Conservation (phyloP, 768 basidiomycete genomes). For the Leccinum variicolor region DNA sequence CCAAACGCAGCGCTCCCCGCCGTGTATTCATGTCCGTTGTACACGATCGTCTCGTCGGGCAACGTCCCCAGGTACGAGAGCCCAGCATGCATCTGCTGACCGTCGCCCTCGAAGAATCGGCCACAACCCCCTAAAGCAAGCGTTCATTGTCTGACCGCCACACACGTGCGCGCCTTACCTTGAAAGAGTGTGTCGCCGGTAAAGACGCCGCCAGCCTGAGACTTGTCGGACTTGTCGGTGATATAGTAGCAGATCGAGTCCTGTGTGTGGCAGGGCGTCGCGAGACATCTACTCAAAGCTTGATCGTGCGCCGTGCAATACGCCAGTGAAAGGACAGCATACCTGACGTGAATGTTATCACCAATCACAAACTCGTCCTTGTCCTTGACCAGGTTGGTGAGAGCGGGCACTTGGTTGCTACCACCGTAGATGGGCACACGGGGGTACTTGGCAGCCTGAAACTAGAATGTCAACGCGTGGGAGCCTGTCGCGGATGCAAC, state of each 20-base stretch:
- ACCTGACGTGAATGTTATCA: constrained; percentile 59
- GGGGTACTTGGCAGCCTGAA: constrained; percentile 43
- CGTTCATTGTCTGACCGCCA: background rate
- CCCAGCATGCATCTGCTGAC: constrained; percentile 76
- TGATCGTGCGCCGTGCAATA: constrained; percentile 1
- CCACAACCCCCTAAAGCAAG: constrained; percentile 71
- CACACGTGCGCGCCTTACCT: constrained; percentile 18
- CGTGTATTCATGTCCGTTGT: constrained; percentile 94
- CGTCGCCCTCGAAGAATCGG: constrained; percentile 89
- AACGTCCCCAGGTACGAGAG: constrained; percentile 64
- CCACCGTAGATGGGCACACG: constrained; percentile 72
- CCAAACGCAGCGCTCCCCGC: constrained; percentile 70
- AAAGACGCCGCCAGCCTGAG: constrained; percentile 75
- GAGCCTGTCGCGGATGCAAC: background rate
- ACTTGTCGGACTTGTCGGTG: constrained; percentile 43
- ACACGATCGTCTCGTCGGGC: constrained; percentile 77
- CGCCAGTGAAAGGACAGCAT: constrained; percentile 10
- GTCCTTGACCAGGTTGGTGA: constrained; percentile 77
- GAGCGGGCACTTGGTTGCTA: constrained; percentile 59
- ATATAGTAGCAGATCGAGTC: constrained; percentile 93
- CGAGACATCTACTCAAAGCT: constrained; percentile 55
- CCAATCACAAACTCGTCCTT: constrained; percentile 77
- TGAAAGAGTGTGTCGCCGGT: constrained; percentile 93
- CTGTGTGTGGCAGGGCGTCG: constrained; percentile 92
- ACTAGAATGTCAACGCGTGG: background rate